phyloP scores from a whole-genome alignment of 1,284 basidiomycete species.

The Sporisorium iseilematis-ciliati region DNA sequence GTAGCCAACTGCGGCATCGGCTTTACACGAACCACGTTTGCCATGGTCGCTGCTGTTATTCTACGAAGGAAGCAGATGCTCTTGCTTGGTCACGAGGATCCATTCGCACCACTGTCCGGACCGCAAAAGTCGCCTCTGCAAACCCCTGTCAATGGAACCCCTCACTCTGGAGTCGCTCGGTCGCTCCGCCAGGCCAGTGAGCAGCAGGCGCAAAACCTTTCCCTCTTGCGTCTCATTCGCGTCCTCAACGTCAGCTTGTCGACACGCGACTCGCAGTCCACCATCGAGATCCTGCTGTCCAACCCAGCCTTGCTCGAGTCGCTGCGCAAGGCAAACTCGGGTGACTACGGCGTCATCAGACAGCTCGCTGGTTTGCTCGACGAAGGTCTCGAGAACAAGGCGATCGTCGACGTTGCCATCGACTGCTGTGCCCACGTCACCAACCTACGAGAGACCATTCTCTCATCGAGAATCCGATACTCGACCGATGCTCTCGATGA shows the following conservation, averaged over 20 bases:
- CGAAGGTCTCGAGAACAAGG: conserved; percentile 64
- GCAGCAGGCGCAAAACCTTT: conserved; percentile 85
- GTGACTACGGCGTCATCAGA: conserved; percentile 66
- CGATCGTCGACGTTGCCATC: conserved; percentile 64
- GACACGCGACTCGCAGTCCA: conserved; percentile 54
- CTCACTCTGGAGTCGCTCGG: conserved; percentile 47
- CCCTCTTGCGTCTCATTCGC: conserved; percentile 84
- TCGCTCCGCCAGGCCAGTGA: conserved; percentile 69
- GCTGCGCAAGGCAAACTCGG: conserved; percentile 62
- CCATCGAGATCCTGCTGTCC: conserved; percentile 62
- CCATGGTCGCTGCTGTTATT: conserved; percentile 93
- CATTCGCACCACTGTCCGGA: conserved; percentile 72
- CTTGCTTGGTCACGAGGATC: conserved; percentile 81
- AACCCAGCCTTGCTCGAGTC: conserved; percentile 63
- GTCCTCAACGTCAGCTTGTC: conserved; percentile 81
- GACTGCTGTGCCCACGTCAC: conserved; percentile 66
- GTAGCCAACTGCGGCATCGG: conserved; percentile 99
- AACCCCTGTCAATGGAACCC: conserved; percentile 32
- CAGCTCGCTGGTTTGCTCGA: conserved; percentile 66
- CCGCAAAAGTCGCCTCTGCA: conserved; percentile 39
- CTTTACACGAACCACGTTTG: conserved; percentile 94
- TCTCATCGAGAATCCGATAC: conserved; percentile 59
- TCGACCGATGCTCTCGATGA: conserved; percentile 59
- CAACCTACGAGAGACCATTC: conserved; percentile 66
- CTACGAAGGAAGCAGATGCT: conserved; percentile 88